Conservation (phyloP, 495 filamentous ascomycete species). For the Xylaria venustula region DNA sequence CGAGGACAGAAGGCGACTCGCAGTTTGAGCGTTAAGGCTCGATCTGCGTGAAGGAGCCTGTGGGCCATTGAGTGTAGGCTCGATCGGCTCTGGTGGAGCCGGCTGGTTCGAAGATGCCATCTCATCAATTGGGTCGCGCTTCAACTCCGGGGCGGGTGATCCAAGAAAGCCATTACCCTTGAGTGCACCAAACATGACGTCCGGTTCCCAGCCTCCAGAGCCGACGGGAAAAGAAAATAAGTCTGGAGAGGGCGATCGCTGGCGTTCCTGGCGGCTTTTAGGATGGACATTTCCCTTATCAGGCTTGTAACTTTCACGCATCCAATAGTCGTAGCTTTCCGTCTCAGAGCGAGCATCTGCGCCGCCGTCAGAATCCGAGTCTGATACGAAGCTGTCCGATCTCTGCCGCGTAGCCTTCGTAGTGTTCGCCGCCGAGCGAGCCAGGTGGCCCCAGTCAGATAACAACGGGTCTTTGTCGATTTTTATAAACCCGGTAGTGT, state of each 20-base stretch:
- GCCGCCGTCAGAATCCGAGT: slow-evolving; percentile 31
- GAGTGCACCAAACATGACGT: slow-evolving; percentile 42
- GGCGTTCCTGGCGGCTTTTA: slow-evolving; percentile 20
- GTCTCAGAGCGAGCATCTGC: slow-evolving; percentile 34
- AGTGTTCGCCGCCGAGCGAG: slow-evolving; percentile 33
- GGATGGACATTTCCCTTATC: slow-evolving; percentile 21
- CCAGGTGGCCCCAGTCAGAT: slow-evolving; percentile 24
- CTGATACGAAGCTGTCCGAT: slow-evolving; percentile 35
- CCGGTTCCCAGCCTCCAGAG: slow-evolving; percentile 38
- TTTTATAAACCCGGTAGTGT: background rate
- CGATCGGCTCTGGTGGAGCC: slow-evolving; percentile 24
- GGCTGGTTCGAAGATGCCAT: slow-evolving; percentile 33
- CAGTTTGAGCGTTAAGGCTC: slow-evolving; percentile 40
- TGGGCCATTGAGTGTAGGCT: slow-evolving; percentile 15
- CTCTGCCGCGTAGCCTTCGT: slow-evolving; percentile 28
- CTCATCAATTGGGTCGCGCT: slow-evolving; percentile 38
- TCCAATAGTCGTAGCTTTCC: slow-evolving; percentile 44
- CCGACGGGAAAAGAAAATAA: slow-evolving; percentile 45
- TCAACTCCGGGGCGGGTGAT: slow-evolving; percentile 26
- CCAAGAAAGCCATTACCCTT: slow-evolving; percentile 36
- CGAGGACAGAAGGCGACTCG: slow-evolving; percentile 18
- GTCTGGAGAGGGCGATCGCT: slow-evolving; percentile 36
- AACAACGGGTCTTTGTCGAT: slow-evolving; percentile 1
- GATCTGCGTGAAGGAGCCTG: slow-evolving; percentile 43
- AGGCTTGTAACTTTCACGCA: slow-evolving; percentile 43